Evolutionary conservation across 352 stramenopile genomes (phyloP), one percentile per base, ranked within the genome.

Genomic region (Globisporangium canariense): DNA sequence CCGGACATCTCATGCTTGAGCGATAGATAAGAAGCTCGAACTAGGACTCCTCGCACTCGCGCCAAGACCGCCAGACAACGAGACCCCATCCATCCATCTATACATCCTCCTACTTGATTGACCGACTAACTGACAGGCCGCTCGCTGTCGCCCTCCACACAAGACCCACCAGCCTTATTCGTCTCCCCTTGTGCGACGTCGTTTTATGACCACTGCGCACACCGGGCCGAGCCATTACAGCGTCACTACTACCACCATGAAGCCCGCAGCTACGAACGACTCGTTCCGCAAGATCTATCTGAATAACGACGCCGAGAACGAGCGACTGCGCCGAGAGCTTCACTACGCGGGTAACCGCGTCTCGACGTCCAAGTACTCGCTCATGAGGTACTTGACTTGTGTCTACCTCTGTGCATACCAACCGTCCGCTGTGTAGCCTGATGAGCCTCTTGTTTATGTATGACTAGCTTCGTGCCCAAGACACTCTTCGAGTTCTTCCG

Each of bases 401-500:
- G 18, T 22, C 20, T 49, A 20, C 6, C 32, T 36, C 32, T 41
- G 11, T 16, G 36, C 11, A 41, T 16, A 41, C 6, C 8, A 41
- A 41, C 36, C 34, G 34, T 40, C 34, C 34, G 25, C 25, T 20
- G 13, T 34, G 16, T 28, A 4, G 46, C 6, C n/a, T 22, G 43
- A 32, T 34, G 2, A 6, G 3, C 13, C 2, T 16, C 32, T 10
- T 13, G 28, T 22, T 4, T 22, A 9, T 45, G n/a, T 50, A 20
- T 2, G 14, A 13, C 8, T n/a, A 98, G 83, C 53, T 99, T 99
- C 71, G 62, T 99, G 7, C 96, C 96, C 11, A 86, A 97, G 79
- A 94, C 90, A 50, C 79, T 98, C 49, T 88, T 95, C 25, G 91
- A 98, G 72, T 97, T 98, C 75, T 98, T 98, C 74, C 81, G 92